phyloP scores from a whole-genome alignment of 2,329 filamentous ascomycete genomes.

The Incumbomyces lentus region DNA sequence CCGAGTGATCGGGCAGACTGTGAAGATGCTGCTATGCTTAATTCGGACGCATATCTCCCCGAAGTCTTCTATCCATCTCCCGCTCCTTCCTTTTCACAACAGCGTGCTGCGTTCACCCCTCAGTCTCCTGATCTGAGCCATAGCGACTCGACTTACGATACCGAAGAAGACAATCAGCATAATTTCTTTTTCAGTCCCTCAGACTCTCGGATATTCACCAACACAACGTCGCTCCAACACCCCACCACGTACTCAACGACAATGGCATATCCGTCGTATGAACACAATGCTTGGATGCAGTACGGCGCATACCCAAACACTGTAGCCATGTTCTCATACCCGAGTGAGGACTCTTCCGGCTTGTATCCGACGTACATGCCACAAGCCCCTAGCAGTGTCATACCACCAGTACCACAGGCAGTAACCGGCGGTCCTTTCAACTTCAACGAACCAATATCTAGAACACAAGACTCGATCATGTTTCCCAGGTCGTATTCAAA shows the following conservation, averaged over 20 bases:
- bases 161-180: slow-evolving; percentile 12
- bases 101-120: slow-evolving; percentile 13
- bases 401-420: slow-evolving; percentile 19
- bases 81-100: slow-evolving; percentile 17
- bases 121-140: slow-evolving; percentile 13
- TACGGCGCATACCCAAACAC: slow-evolving; percentile 15
- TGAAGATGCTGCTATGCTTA: slow-evolving; percentile 16
- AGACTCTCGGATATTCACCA: slow-evolving; percentile 11
- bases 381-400: slow-evolving; percentile 12
- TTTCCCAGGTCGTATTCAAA: slow-evolving; percentile 10
- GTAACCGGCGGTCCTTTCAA: slow-evolving; percentile 15
- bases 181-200: slow-evolving; percentile 16
- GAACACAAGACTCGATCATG: slow-evolving; percentile 1
- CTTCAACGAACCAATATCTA: slow-evolving; percentile 10
- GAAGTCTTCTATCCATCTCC: slow-evolving; percentile 19
- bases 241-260: not conserved
- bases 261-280: slow-evolving; percentile 15
- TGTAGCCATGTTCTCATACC: slow-evolving; percentile 13
- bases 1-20: slow-evolving; percentile 20
- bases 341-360: slow-evolving; percentile 7
- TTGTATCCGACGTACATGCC: slow-evolving; percentile 8
- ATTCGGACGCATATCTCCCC: slow-evolving; percentile 15
- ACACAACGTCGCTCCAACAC: slow-evolving; percentile 5
- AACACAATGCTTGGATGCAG: slow-evolving; percentile 15
- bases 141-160: slow-evolving; percentile 12